Evolutionary conservation across 495 filamentous ascomycete genomes (phyloP), one percentile per base, ranked within the genome.

Genomic region (Aspergillus carlsbadensis): DNA sequence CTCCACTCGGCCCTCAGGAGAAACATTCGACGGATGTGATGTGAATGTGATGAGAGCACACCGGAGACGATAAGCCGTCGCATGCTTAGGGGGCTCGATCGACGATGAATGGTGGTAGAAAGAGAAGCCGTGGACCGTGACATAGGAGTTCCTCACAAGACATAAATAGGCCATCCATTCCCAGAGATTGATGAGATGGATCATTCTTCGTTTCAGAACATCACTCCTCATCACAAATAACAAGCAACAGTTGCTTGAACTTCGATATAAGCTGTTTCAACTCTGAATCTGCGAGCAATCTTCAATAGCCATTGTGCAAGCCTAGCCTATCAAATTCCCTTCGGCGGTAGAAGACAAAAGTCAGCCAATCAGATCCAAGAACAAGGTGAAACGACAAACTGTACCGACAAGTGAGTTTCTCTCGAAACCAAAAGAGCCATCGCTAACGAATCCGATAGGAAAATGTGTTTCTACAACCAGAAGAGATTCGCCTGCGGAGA

Each of bases 401-500:
- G 57, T 56, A 52, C 58, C 63, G 45, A 60, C 46, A 66, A 71
- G 74, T 77, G 51, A 62, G 70, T 74, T 69, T 66, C 54, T 10
- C 64, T 66, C 57, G 40, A 22, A 57, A 57, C 56, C 57, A 44
- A 59, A 56, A 49, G 37, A 57, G 51, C 18, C 36, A 56, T 57
- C 45, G 56, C 73, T 79, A 62, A 78, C 66, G 26, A 48, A 62
- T 66, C 37, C 60, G 65, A 69, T 67, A 78, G 79, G 62, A 61
- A 29, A 29, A 82, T 82, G 80, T 82, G 80, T 60, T 82, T 81
- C 66, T 82, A 81, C 75, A 80, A 82, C 63, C 80, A 81, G 65
- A 79, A 77, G 65, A 67, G 65, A 66, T 82, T 76, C 61, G 62
- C 72, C 7, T 98, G 94, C 76, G 87, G 87, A 65, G 93, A 94